Conservation (phyloP, 441 rosid species). For the Syzygium syzygioides region DNA sequence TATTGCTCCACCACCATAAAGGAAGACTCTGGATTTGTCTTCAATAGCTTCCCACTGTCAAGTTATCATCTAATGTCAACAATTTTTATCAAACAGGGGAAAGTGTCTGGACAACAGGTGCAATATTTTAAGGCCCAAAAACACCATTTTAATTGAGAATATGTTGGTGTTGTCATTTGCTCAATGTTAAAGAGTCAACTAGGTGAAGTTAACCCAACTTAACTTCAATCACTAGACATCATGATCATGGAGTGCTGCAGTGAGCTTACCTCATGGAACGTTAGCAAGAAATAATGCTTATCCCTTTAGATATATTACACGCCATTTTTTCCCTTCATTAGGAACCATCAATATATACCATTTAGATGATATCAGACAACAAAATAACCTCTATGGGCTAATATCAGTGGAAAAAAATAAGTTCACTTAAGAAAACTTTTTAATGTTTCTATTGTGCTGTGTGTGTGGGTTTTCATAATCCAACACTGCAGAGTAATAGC, state of each 20-base stretch:
- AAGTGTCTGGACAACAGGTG: neutral
- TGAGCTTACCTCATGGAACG: neutral
- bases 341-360: neutral
- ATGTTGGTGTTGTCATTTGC: neutral
- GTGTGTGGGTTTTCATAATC: neutral
- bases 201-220: neutral
- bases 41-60: conserved; percentile 3
- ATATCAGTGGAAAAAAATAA: neutral
- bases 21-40: neutral
- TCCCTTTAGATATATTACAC: neutral
- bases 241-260: neutral
- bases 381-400: neutral
- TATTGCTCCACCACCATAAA: neutral
- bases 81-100: neutral
- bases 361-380: neutral
- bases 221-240: neutral
- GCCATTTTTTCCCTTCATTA: neutral
- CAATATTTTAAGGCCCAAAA: neutral
- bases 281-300: neutral
- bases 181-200: neutral
- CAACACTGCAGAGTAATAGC: neutral
- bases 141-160: neutral
- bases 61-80: neutral
- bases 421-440: neutral
- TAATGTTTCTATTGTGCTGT: neutral